Percentiles rank a stretch among this genome's conserved stretches.
phyloP scores from a whole-genome alignment of 306 rosid species.

The Geum urbanum region DNA sequence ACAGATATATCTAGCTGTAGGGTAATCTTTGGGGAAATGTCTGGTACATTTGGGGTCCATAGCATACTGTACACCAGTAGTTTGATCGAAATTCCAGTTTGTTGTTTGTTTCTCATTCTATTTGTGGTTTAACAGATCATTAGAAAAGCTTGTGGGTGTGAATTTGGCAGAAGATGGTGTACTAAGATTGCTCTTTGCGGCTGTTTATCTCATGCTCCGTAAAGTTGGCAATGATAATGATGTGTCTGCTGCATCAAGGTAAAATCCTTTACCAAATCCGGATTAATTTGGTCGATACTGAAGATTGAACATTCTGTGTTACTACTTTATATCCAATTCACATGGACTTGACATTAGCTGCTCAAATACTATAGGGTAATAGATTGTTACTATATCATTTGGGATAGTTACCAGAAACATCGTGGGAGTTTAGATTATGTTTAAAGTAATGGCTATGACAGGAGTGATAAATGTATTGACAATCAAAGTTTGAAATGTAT shows the following conservation, averaged over 20 bases:
- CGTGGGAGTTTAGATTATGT: too few species aligned
- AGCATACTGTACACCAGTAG: background rate
- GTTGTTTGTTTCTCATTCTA: conserved; percentile 43
- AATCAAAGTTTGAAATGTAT: too few species aligned
- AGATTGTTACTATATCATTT: background rate
- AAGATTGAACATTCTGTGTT: background rate
- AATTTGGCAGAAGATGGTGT: conserved; percentile 85
- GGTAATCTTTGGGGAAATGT: background rate
- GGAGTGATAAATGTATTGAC: too few species aligned
- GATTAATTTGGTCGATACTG: background rate
- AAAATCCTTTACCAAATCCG: conserved; percentile 25
- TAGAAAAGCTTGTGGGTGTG: conserved; percentile 89
- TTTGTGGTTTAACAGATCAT: conserved; percentile 69
- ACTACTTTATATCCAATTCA: background rate
- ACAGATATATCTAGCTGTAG: background rate
- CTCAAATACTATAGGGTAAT: background rate
- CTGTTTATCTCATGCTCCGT: conserved; percentile 70
- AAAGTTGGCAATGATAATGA: conserved; percentile 75
- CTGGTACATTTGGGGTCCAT: background rate
- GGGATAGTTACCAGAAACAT: background rate
- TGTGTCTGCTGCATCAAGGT: conserved; percentile 91
- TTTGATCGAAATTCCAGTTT: background rate
- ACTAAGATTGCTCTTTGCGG: conserved; percentile 78
- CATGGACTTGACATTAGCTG: background rate
- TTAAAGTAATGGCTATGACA: too few species aligned